Base-by-base conservation (phyloP, 768 basidiomycete species). In the Panellus pusillus region DNA sequence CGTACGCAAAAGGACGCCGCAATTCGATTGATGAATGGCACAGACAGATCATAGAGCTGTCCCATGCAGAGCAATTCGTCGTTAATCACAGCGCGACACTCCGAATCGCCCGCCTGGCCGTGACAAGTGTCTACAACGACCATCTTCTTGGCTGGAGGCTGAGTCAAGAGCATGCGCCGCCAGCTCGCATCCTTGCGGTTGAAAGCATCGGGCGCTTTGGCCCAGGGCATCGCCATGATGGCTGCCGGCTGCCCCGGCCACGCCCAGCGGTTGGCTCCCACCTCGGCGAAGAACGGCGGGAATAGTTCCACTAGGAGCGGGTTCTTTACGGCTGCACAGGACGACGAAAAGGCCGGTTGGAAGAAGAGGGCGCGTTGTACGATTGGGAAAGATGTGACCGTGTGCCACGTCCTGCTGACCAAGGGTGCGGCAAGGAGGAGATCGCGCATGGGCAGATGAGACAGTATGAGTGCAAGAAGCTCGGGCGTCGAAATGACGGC, bases 291-390 rank as follows among this genome's bases (percentile, higher is more conserved):
- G 44, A 52, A 52, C 0, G 51, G 51, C 2, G 37, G 37, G 18
- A 52, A 52, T 0, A 24, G 7, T 17, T 38, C 44, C 12, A 24
- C 29, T 0, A 46, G 37, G 9, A 52, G 51, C 0, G 51, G 44
- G 15, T 52, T 52, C 17, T 3, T 32, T 4, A 31, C 14, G 37
- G 37, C 36, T 5, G 15, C 36, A 0, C 36, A 43, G 17, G 42
- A 18, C 31, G 13, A 13, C 31, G 31, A 32, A n/a, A n/a, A n/a
- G n/a, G n/a, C n/a, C n/a, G 51, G 38, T 18, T 40, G 44, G 28
- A 52, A 45, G 37, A 52, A 52, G 18, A 52, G 44, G 8, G 38
- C 44, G 29, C 51, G 44, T 28, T 52, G 44, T 9, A 40, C 15
- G 20, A 27, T 14, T 1, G 50, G 42, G 1, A 36, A 17, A 13